Base-by-base conservation (phyloP, 495 filamentous ascomycete species). In the Hypomontagnella monticulosa region DNA sequence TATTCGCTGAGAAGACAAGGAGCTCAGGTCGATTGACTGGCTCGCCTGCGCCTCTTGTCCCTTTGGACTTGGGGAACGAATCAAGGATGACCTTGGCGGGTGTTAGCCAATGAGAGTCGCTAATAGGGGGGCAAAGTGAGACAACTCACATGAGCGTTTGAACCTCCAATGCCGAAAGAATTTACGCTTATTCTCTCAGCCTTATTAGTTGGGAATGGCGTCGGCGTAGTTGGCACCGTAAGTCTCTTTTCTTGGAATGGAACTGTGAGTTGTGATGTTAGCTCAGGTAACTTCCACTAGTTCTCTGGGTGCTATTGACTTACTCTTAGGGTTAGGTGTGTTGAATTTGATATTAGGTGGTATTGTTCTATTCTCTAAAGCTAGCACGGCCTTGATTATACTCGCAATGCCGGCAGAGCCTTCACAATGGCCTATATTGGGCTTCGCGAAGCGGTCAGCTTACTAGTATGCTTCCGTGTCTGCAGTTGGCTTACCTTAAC, bases 341-440 rank as follows among this genome's bases (percentile, higher is more conserved):
- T 54, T 59, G 51, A 73, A 73, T 16, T 71, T 69, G 27, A 83
- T 69, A 61, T 76, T 76, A 15, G 77, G 73, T 12, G 67, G 66
- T 60, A 80, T 73, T 48, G 70, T 66, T 42, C 71, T 76, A 44
- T 78, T 77, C 57, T 87, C 80, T 16, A 87, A 64, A 63, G 80
- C 79, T 58, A 84, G 58, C 4, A 79, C 70, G 0, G 75, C 75
- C 61, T 87, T 87, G 47, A 87, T 81, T 6, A 86, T 51, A 15
- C 76, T 78, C 0, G 78, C 74, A 15, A 87, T 64, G 1, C 84
- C 83, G 48, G 74, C 71, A 0, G 78, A 73, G 3, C 75, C 81
- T 66, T 86, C 84, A 6, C 73, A 56, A 53, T 87, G 84, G 4
- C 84, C 82, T 20, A 84, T 75, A 57, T 84, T 83, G 0, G 79